A percentile compares a stretch with the other conserved stretches of the same genome.
Evolutionary conservation across 768 basidiomycete species (phyloP).

Genomic region (Daedaleopsis sinensis): DNA sequence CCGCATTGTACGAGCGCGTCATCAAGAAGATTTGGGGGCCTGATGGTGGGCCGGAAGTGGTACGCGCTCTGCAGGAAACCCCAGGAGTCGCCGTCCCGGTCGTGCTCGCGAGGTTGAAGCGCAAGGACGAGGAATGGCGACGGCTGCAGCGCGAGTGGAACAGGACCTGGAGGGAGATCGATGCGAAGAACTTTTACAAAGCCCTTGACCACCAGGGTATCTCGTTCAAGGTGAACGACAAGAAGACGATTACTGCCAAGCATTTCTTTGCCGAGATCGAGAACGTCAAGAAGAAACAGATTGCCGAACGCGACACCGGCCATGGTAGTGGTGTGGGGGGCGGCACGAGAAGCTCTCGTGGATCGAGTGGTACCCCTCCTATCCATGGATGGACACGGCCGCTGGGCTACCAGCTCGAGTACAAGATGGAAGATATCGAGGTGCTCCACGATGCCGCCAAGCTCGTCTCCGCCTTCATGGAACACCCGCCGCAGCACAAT

Average conservation of each 20-base stretch:
- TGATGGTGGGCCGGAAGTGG: conserved; percentile 73
- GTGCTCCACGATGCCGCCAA: conserved; percentile 89
- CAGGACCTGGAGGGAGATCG: conserved; percentile 94
- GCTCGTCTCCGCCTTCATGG: conserved; percentile 89
- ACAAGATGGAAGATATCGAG: conserved; percentile 71
- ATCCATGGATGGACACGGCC: conserved; percentile 31
- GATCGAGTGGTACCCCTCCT: conserved; percentile 9
- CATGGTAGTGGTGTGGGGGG: background rate
- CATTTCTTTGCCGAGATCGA: conserved; percentile 84
- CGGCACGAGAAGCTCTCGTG: conserved; percentile 1
- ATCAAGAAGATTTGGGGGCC: conserved; percentile 94
- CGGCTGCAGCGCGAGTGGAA: conserved; percentile 94
- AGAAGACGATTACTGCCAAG: conserved; percentile 87
- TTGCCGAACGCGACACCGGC: conserved; percentile 35
- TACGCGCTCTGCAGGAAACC: conserved; percentile 87
- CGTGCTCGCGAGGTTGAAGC: conserved; percentile 84
- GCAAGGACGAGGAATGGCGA: conserved; percentile 98
- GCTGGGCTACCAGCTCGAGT: conserved; percentile 76
- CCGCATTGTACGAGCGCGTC: conserved; percentile 87
- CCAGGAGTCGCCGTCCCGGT: conserved; percentile 92
- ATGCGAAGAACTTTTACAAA: conserved; percentile 98
- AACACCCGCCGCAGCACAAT: conserved; percentile 67
- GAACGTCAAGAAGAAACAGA: conserved; percentile 60
- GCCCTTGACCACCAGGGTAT: conserved; percentile 95
- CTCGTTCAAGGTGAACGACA: conserved; percentile 94